Evolutionary conservation across 192 early-diverging fungal genomes (phyloP), one percentile per base, ranked within the genome.

Genomic region (Coemansia sp.): DNA sequence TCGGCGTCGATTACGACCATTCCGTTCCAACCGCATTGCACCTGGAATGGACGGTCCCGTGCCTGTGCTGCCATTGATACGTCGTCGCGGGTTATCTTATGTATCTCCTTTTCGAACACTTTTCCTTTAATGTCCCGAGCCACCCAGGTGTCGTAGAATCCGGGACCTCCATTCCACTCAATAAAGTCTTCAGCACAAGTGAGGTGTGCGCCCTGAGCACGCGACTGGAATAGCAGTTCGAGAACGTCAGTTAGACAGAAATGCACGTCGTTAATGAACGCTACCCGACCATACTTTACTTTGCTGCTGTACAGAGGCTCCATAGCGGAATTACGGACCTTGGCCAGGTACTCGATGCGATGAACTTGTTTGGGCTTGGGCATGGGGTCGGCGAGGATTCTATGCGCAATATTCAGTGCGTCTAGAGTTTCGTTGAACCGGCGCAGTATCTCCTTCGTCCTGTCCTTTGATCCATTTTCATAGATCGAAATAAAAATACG

Each of bases 21-120:
- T 38, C 85, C 85, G 52, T 84, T 87, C 82, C 85, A 87, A 63
- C 85, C 84, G 57, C 79, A 87, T 50, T 82, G 79, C 29, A 77
- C 77, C 66, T 85, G 85, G 53, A 79, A 81, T 9, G 83, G 85
- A 9, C 70, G 72, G 65, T 69, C 69, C 41, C 44, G 34, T 11
- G 73, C 16, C 38, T 78, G 71, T 1, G 71, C 68, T 11, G 50
- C 46, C 20, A 78, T 69, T 22, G 75, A 70, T 13, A 22, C 18
- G 29, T 49, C 20, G 64, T 81, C 80, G 1, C 75, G 68, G 12
- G 74, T 72, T 62, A 82, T 72, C 60, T 63, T 73, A 31, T 70
- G 75, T 44, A 71, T 44, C 16, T 50, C 64, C 46, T 38, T 47
- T 41, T 66, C 67, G 53, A 81, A 82, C 22, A 73, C 55, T 33